Base-by-base conservation (phyloP, 2,329 filamentous ascomycete species). In the Aspergillus brasiliensis region DNA sequence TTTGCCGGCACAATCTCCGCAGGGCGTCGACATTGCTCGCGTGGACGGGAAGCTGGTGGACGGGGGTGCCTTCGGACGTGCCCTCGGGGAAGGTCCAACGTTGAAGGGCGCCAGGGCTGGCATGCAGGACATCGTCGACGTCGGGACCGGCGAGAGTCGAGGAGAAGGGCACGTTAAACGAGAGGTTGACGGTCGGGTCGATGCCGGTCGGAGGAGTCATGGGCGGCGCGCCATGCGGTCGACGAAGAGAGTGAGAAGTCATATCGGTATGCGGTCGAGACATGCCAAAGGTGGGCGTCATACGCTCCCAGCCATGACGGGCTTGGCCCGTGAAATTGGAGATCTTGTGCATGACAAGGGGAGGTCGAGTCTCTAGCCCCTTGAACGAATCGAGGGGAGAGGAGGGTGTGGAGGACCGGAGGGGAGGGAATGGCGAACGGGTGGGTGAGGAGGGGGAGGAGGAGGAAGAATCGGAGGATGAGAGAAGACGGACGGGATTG, bases 131-230 rank as follows among this genome's bases (percentile, higher is more conserved):
- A 77, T 98, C 93, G 77, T 97, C 92, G 67, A 90, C 90, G 72
- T 98, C 92, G 65, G 95, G 95, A 34, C 95, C 95, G 64, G 91
- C 86, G 62, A 99, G 87, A 71, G 94, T 94, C 65, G 91, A 96
- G 68, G 92, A 89, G 79, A 98, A 97, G 62, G 95, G 95, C 51
- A 99, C 90, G 75, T 97, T 98, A 87, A 99, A 98, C 66, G 92
- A 94, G 76, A 97, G 89, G 78, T 96, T 92, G 77, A 98, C 91
- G 66, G 87, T 88, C 55, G 88, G 83, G 75, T 94, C 90, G 73
- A 89, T 84, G 64, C 88, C 83, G 65, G 89, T 88, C 60, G 89
- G 86, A 66, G 90, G 88, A 69, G 88, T 83, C 73, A 87, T 80
- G 19, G 80, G 81, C 34, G 75, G 74, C 60, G 75, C 75, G 47